Evolutionary conservation across 345 rosid species (phyloP).

Genomic region (Pseudoturritis turrita): DNA sequence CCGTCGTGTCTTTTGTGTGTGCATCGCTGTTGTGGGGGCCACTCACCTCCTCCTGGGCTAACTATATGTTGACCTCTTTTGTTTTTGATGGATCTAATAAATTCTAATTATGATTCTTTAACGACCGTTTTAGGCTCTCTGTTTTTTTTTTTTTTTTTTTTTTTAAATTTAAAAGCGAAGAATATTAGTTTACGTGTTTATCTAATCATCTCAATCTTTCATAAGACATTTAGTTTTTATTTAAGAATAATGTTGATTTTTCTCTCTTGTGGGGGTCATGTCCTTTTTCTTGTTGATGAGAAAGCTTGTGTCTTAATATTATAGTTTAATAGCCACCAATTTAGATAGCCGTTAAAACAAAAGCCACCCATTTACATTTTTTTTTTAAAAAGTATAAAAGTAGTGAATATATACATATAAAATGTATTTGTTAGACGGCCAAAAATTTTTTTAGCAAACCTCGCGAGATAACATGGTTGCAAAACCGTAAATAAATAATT

Average conservation of each 20-base stretch:
- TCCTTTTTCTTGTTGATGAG: not conserved
- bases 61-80: constrained; percentile 3
- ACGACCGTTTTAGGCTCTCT: not conserved
- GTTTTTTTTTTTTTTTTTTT: not conserved
- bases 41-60: not conserved
- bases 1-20: constrained; percentile 9
- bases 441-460: no score
- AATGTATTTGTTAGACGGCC: not conserved
- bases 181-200: constrained; percentile 6
- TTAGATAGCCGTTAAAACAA: constrained; percentile 16
- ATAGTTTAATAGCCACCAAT: constrained; percentile 22
- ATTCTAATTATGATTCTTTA: constrained; percentile 19
- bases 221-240: not conserved
- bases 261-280: constrained; percentile 18
- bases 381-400: not conserved
- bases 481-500: no score
- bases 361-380: not conserved
- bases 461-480: no score
- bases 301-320: not conserved
- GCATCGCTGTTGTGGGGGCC: constrained; percentile 28
- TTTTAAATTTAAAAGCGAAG: not conserved
- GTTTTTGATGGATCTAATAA: constrained; percentile 9
- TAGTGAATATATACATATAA: not conserved
- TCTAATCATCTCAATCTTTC: constrained; percentile 1
- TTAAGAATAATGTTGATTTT: not conserved